These are phyloP conservation scores for Trypanosoma boissoni DNA, from an alignment of 208 protist genomes.

Conservation along the genomic window DNA sequence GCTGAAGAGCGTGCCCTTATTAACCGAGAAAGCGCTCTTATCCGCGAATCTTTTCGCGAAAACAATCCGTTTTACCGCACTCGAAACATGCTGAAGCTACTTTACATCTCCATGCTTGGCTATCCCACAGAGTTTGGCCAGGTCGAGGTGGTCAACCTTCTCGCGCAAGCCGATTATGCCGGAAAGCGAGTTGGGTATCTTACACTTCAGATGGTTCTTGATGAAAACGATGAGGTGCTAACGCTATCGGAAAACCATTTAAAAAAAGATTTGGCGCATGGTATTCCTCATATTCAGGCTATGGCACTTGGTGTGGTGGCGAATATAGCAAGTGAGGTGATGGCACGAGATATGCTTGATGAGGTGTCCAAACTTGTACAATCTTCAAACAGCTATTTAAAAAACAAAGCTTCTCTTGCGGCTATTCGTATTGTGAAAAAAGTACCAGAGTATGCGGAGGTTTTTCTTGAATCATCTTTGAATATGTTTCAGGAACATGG, in stretches of 20 bases:
- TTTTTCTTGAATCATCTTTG: slow-evolving; percentile 90
- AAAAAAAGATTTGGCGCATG: slow-evolving; percentile 91
- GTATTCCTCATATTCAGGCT: slow-evolving; percentile 88
- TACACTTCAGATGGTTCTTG: slow-evolving; percentile 94
- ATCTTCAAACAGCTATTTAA: slow-evolving; percentile 83
- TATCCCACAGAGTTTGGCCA: slow-evolving; percentile 99
- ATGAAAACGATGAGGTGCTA: slow-evolving; percentile 97
- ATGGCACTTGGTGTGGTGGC: slow-evolving; percentile 96
- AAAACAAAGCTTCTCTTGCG: slow-evolving; percentile 94
- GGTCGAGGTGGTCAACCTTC: slow-evolving; percentile 98
- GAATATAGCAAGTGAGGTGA: slow-evolving; percentile 97
- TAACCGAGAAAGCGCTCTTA: slow-evolving; percentile 94
- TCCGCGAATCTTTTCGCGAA: slow-evolving; percentile 93
- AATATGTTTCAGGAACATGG: slow-evolving; percentile 68
- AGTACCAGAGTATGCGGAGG: slow-evolving; percentile 94
- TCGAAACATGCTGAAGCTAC: slow-evolving; percentile 99
- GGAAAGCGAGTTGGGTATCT: slow-evolving; percentile 99
- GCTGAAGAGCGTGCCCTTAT: slow-evolving; percentile 96
- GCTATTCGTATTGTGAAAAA: slow-evolving; percentile 92
- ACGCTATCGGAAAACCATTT: slow-evolving; percentile 98
- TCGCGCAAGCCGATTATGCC: slow-evolving; percentile 94
- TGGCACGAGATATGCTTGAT: slow-evolving; percentile 93
- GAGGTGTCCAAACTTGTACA: slow-evolving; percentile 92
- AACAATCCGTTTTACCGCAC: slow-evolving; percentile 91
- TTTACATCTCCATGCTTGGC: slow-evolving; percentile 99